phyloP scores from a whole-genome alignment of 2,329 filamentous ascomycete genomes.

The Endothia cerciana region DNA sequence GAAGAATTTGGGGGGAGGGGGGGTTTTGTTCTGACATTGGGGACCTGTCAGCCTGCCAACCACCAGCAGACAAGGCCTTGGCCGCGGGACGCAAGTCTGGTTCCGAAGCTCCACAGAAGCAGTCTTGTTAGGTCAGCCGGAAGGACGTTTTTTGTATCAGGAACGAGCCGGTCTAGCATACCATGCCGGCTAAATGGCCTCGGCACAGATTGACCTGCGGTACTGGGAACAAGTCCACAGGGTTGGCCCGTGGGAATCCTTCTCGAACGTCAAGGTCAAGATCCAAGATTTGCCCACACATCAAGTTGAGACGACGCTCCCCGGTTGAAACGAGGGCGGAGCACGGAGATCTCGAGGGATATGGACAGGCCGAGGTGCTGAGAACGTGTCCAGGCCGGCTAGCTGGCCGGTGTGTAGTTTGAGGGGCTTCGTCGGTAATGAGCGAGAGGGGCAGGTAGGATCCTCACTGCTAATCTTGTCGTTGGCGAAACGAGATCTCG shows the following conservation, averaged over 20 bases:
- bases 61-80: slow-evolving; percentile 1
- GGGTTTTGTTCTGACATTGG: not conserved
- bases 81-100: slow-evolving; percentile 6
- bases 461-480: slow-evolving; percentile 13
- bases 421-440: slow-evolving; percentile 12
- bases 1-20: not conserved
- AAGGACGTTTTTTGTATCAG: not conserved
- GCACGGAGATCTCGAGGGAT: slow-evolving; percentile 3
- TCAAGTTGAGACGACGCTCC: slow-evolving; percentile 29
- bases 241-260: slow-evolving; percentile 1
- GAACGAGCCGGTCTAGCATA: not conserved
- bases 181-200: not conserved
- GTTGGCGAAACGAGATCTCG: slow-evolving; percentile 26
- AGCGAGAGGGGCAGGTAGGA: slow-evolving; percentile 15
- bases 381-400: not conserved
- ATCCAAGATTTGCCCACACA: slow-evolving; percentile 20
- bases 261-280: slow-evolving; percentile 10
- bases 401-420: not conserved
- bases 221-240: not conserved
- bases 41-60: slow-evolving; percentile 3
- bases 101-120: slow-evolving; percentile 2
- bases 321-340: slow-evolving; percentile 19
- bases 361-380: not conserved
- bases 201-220: not conserved
- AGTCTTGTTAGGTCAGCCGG: not conserved